Evolutionary conservation across 1,284 basidiomycete species (phyloP).

Genomic region (Neotropicomus parvogracilis): DNA sequence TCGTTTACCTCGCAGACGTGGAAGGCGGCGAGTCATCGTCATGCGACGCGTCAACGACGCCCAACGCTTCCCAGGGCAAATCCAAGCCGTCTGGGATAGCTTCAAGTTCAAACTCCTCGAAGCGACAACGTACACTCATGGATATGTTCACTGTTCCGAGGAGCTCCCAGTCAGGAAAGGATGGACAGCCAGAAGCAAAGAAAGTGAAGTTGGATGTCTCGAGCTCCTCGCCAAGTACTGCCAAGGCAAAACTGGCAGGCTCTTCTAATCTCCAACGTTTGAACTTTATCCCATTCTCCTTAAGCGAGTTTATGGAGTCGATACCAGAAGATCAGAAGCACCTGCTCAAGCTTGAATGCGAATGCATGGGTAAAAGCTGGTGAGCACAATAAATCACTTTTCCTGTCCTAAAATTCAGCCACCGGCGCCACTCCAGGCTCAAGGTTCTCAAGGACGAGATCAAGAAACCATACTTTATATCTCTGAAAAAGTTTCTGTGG

Average conservation of each 20-base stretch:
- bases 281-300: conserved; percentile 69
- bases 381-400: conserved; percentile 35
- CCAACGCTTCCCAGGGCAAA: conserved; percentile 20
- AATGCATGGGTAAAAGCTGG: conserved; percentile 74
- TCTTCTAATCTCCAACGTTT: conserved; percentile 40
- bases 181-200: conserved; percentile 36
- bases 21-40: conserved; percentile 26
- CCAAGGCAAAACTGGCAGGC: conserved; percentile 15
- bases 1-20: conserved; percentile 60
- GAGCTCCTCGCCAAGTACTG: conserved; percentile 15
- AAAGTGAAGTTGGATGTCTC: conserved; percentile 37
- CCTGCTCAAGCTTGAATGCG: conserved; percentile 64
- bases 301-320: conserved; percentile 50
- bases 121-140: conserved; percentile 61
- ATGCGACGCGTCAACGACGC: conserved; percentile 12
- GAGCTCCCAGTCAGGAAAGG: conserved; percentile 34
- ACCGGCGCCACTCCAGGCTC: conserved; percentile 46
- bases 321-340: conserved; percentile 56
- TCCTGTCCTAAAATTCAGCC: conserved; percentile 1
- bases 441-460: conserved; percentile 72
- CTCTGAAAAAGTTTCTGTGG: conserved; percentile 68
- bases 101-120: conserved; percentile 37
- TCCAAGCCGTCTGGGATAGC: conserved; percentile 15
- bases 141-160: conserved; percentile 55
- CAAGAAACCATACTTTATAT: conserved; percentile 69